Percentiles rank a stretch among this genome's conserved stretches.
phyloP scores from a whole-genome alignment of 139 green algal genomes.

The Tetraselmis striata region DNA sequence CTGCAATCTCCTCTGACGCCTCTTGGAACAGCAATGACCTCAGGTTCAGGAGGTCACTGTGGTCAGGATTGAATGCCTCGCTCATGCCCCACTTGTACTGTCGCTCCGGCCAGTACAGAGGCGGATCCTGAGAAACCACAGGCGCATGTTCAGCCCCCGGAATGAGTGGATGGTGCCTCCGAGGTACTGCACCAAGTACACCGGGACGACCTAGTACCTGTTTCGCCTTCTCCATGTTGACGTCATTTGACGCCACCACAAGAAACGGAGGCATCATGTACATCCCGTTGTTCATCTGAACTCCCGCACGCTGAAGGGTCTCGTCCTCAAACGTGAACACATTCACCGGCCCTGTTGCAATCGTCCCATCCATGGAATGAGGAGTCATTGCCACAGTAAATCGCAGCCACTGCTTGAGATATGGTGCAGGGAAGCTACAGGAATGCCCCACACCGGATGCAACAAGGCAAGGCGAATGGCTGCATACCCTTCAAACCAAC shows the following conservation, averaged over 20 bases:
- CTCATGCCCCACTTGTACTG: constrained; percentile 60
- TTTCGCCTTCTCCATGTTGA: constrained; percentile 40
- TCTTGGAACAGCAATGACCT: constrained; percentile 26
- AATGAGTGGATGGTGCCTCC: too few species aligned
- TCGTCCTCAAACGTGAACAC: constrained; percentile 71
- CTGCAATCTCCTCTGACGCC: constrained; percentile 22
- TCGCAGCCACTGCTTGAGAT: too few species aligned
- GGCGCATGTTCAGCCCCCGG: too few species aligned
- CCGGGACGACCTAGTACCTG: not conserved
- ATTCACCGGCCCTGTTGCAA: constrained; percentile 47
- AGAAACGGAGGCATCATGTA: constrained; percentile 42
- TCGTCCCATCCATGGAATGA: too few species aligned
- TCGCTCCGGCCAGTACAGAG: constrained; percentile 64
- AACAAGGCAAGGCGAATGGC: not conserved
- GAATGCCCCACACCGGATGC: too few species aligned
- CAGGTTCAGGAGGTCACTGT: constrained; percentile 67
- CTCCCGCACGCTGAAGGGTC: constrained; percentile 48
- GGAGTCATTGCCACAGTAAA: too few species aligned
- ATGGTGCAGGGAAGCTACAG: too few species aligned
- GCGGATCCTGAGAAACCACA: constrained; percentile 20
- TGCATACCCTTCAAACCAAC: not conserved
- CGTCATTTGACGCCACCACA: constrained; percentile 58
- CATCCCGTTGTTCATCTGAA: constrained; percentile 18
- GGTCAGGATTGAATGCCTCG: constrained; percentile 70
- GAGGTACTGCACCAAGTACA: too few species aligned